These are phyloP conservation scores for Populus hybrid DNA, from an alignment of 441 rosid genomes.

Conservation along the genomic window DNA sequence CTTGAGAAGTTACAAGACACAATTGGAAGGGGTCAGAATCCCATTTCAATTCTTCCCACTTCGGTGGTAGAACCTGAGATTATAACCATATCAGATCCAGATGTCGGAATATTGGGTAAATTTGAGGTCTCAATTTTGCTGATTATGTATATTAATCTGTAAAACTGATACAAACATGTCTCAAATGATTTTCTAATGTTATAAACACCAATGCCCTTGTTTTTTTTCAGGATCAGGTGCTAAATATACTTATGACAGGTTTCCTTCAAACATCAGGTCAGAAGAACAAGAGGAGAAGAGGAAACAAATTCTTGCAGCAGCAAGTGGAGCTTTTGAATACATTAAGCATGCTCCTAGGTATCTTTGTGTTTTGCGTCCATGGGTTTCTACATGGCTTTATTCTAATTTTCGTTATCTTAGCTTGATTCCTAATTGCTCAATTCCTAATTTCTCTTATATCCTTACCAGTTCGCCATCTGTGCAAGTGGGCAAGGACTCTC, in stretches of 20 bases:
- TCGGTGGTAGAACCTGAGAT: too few species aligned
- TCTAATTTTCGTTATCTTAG: neutral
- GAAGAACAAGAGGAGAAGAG: conserved; percentile 98
- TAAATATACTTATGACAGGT: conserved; percentile 60
- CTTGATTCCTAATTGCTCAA: neutral
- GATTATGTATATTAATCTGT: too few species aligned
- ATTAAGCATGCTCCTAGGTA: conserved; percentile 82
- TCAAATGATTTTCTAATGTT: neutral
- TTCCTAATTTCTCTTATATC: conserved; percentile 20
- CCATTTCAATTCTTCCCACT: too few species aligned
- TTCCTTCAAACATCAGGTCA: conserved; percentile 84
- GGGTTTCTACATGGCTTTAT: conserved; percentile 13
- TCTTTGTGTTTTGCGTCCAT: conserved; percentile 17
- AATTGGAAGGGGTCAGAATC: too few species aligned
- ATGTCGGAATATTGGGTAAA: too few species aligned
- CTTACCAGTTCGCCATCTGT: conserved; percentile 73
- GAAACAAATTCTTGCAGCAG: conserved; percentile 90
- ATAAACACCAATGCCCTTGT: neutral
- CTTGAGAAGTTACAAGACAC: too few species aligned
- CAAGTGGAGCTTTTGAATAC: conserved; percentile 84
- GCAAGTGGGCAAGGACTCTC: conserved; percentile 54
- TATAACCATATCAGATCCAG: too few species aligned
- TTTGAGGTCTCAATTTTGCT: too few species aligned
- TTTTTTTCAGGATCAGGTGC: too few species aligned
- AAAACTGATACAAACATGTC: neutral